Conservation (phyloP, 495 filamentous ascomycete species). For the Platismatia glauca region DNA sequence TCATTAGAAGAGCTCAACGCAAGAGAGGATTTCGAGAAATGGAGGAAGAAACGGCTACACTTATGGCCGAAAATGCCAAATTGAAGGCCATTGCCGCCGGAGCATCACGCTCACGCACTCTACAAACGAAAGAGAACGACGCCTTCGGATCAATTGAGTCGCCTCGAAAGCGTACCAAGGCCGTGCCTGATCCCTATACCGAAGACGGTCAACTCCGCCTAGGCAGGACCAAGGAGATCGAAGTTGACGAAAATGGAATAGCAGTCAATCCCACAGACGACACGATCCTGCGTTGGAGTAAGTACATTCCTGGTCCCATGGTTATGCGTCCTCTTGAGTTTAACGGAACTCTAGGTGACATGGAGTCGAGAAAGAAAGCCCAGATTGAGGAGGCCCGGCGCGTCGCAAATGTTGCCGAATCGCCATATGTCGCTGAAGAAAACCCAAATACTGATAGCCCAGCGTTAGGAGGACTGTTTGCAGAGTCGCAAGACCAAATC, state of each 20-base stretch:
- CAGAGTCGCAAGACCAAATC: background rate
- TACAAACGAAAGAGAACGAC: background rate
- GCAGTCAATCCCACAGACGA: background rate
- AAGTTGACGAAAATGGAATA: background rate
- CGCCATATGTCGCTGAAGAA: background rate
- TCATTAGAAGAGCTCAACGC: background rate
- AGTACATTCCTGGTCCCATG: background rate
- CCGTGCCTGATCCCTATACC: background rate
- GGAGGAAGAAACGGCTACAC: background rate
- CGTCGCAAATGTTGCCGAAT: background rate
- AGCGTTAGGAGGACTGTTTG: background rate
- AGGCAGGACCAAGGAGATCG: slow-evolving; percentile 1
- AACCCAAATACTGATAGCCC: background rate
- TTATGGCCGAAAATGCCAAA: slow-evolving; percentile 1
- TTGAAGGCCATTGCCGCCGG: background rate
- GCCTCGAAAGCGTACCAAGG: slow-evolving; percentile 5
- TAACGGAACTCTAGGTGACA: background rate
- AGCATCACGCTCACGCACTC: background rate
- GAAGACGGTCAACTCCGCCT: background rate
- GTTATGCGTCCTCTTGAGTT: background rate
- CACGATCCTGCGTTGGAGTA: background rate
- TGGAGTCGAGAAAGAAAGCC: background rate
- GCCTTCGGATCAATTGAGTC: background rate
- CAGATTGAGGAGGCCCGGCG: background rate
- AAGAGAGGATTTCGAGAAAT: slow-evolving; percentile 5